Base-by-base conservation (phyloP, 1,284 basidiomycete species). In the Cryptococcus sp. region DNA sequence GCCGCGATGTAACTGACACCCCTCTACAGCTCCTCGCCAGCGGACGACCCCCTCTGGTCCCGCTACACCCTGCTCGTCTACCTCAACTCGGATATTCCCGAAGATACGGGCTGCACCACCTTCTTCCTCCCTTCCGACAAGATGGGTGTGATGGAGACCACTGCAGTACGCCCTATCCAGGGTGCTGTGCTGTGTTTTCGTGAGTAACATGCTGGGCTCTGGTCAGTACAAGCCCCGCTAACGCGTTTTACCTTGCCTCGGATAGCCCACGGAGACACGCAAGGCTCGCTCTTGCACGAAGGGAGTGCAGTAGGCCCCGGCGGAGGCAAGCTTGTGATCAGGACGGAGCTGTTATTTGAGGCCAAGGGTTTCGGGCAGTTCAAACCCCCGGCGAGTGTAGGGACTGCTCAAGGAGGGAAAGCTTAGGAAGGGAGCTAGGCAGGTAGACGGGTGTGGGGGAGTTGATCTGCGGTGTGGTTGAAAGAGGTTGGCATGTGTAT, bases 51-150 rank as follows among this genome's bases (percentile, higher is more conserved):
- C 2, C 65, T 77, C 9, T 77, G 75, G 75, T 82, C 81, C 1
- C 76, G 82, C 4, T 79, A 82, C 53, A 83, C 82, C 5, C 73
- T 83, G 55, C 78, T 84, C 18, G 80, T 84, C 53, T 84, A 84
- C 67, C 79, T 84, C 58, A 83, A 83, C 68, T 66, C 63, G 15
- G 76, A 77, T 55, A 73, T 77, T 28, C 73, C 76, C 3, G 71
- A 75, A n/a, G 73, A 71, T 37, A 73, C 73, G 15, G 82, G 82
- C 18, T 79, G 78, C 58, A 84, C 82, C 3, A 83, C 82, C 2
- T 83, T 82, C 71, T 83, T 83, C 73, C 69, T 82, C 3, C 82
- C 81, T 0, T 79, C 79, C 16, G 56, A 58, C n/a, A 62, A 60
- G 62, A 73, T 53, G 72, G 73, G 80, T 24, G 69, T 80, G 12